Percentiles rank a stretch among this genome's conserved stretches.
These are phyloP conservation scores for Epichloe glyceriae DNA, from an alignment of 2,329 filamentous ascomycete species.

Conservation along the genomic window DNA sequence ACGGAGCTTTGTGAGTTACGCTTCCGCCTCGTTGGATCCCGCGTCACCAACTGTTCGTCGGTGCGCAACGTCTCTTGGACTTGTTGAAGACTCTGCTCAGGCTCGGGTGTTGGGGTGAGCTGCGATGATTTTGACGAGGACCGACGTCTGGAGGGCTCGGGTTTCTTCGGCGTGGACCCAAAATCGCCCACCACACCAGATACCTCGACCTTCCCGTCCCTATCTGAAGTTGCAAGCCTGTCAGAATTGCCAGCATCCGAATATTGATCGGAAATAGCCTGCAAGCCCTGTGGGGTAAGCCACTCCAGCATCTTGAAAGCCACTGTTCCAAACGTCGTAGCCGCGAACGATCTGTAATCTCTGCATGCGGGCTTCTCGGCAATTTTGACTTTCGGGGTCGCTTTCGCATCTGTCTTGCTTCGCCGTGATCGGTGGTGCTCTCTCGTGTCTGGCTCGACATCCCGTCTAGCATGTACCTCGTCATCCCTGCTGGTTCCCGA, in stretches of 20 bases:
- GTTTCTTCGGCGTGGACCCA: neutral
- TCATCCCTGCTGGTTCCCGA: neutral
- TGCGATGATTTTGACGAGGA: slow-evolving; percentile 4
- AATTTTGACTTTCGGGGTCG: slow-evolving; percentile 21
- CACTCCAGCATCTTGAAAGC: slow-evolving; percentile 60
- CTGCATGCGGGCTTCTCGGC: slow-evolving; percentile 35
- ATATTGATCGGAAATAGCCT: slow-evolving; percentile 31
- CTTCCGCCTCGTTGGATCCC: slow-evolving; percentile 6
- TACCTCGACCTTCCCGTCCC: neutral
- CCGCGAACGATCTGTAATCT: slow-evolving; percentile 47
- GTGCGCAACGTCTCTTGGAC: neutral
- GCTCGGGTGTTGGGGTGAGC: neutral
- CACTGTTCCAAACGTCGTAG: slow-evolving; percentile 51
- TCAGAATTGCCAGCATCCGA: slow-evolving; percentile 8
- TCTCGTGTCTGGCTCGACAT: neutral
- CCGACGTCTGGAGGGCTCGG: neutral
- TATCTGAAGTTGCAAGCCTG: slow-evolving; percentile 3
- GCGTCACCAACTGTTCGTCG: slow-evolving; percentile 5
- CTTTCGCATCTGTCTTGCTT: neutral
- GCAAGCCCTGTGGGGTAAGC: slow-evolving; percentile 47
- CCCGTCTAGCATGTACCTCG: neutral
- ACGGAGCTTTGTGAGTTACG: slow-evolving; percentile 11
- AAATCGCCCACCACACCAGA: neutral
- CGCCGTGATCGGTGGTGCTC: neutral
- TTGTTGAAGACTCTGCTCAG: neutral